Evolutionary conservation across 2,329 filamentous ascomycete species (phyloP), one percentile per base, ranked within the genome.

Genomic region (Colletotrichum coccodes): DNA sequence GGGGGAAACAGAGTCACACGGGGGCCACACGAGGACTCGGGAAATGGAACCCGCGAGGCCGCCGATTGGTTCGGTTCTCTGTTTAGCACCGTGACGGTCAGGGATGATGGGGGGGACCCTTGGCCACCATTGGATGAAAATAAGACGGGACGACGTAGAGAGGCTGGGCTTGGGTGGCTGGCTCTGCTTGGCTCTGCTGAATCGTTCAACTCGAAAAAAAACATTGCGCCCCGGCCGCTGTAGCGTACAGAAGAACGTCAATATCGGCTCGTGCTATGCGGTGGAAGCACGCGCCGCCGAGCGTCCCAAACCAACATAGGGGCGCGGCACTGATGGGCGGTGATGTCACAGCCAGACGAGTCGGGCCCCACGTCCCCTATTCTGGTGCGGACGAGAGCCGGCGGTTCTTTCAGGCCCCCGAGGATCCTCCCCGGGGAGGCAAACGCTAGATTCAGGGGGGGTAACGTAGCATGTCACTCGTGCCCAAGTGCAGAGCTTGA

Each of bases 261-360:
- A 49, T 49, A 49, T 49, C 46, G 0, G 2, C 40, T 49, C 30
- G 23, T 66, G 59, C 58, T 63, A 53, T 40, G n/a, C 23, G 1
- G 0, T 4, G 18, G 44, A 1, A 58, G n/a, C 26, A 59, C 14
- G 23, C 1, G 6, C 12, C 26, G 18, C 32, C 14, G 3, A 26
- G 18, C n/a, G 32, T 11, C 46, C 23, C 36, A 64, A 49, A 38
- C 23, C 36, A 64, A 49, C 47, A 42, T 16, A 59, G 47, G 53
- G n/a, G n/a, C n/a, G n/a, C n/a, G n/a, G 52, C 53, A 59, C 58
- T 56, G 28, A n/a, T 26, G 32, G 50, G 50, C 40, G 26, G 50
- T 67, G 64, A 63, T 63, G 64, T 67, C 58, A 62, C 64, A 52
- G 26, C 42, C 59, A 57, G 50, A 57, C 40, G 42, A 62, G 21